Percentiles rank a stretch among this genome's conserved stretches.
Evolutionary conservation across 179 eudicot genomes (phyloP).

Genomic region (Gypsophila paniculata): DNA sequence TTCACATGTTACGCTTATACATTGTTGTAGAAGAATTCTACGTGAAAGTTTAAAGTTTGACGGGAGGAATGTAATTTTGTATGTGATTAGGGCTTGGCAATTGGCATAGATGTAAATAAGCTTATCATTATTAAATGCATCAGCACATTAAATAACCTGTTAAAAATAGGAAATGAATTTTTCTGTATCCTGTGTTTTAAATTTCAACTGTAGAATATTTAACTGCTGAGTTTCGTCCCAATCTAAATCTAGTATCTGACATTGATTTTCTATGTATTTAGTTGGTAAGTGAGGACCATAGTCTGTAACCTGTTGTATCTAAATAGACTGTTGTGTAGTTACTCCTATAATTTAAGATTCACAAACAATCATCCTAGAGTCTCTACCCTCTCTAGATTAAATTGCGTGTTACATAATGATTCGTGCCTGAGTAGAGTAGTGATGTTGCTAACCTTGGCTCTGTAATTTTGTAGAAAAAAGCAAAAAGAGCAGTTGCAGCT

Average conservation of each 20-base stretch:
- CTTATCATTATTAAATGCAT: neutral
- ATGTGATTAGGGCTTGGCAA: neutral
- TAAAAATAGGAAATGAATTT: neutral
- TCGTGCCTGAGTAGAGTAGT: conserved; percentile 11
- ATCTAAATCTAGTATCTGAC: neutral
- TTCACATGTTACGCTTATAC: neutral
- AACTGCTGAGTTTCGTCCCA: neutral
- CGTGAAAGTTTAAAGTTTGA: neutral
- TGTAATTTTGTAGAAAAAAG: conserved; percentile 52
- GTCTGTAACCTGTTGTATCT: neutral
- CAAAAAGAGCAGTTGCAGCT: conserved; percentile 96
- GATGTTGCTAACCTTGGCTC: conserved; percentile 1
- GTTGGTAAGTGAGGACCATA: neutral
- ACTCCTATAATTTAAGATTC: neutral
- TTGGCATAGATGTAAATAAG: neutral
- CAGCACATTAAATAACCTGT: neutral
- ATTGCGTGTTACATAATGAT: neutral
- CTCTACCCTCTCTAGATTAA: neutral
- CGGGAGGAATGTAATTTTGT: neutral
- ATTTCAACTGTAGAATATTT: neutral
- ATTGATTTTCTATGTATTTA: neutral
- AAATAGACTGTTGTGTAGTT: neutral
- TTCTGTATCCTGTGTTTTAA: neutral
- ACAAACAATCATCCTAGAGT: neutral
- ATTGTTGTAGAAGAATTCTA: neutral